Evolutionary conservation across 1,284 basidiomycete genomes (phyloP), one percentile per base, ranked within the genome.

Genomic region (Chalciporus sp.): DNA sequence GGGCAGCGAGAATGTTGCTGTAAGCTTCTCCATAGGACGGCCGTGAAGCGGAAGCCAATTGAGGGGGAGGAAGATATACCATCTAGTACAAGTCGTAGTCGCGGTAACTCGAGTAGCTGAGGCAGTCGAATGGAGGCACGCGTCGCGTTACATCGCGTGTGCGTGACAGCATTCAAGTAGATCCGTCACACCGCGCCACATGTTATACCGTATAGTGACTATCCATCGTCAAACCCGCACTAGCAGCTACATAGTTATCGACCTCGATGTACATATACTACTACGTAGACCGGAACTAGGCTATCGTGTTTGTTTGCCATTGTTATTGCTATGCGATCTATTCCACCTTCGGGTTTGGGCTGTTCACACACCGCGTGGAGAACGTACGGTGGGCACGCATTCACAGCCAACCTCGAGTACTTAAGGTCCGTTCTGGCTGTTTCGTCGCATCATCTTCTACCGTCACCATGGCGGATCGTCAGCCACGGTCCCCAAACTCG

Each of bases 21-120:
- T 95, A 95, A 2, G 90, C 88, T 60, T 92, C 82, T n/a, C 81
- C 82, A 69, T 95, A 95, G 5, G 88, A 88, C 4, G 77, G 75
- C 11, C 78, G 75, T 14, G 78, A 72, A 1, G 80, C 76, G 3
- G 79, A 78, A 16, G 85, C 81, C 29, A 82, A 74, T 2, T 86
- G 83, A 28, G 90, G 88, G 1, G 88, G 86, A 40, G 85, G 79
- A 37, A 91, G 76, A 62, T 79, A 87, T 51, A 86, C 86, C 85
- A 88, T 88, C 31, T n/a, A n/a, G n/a, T n/a, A n/a, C n/a, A n/a
- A n/a, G n/a, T n/a, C n/a, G n/a, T n/a, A n/a, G 26, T 31, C 29
- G 29, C 10, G 29, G 29, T 31, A n/a, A n/a, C n/a, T n/a, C n/a
- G n/a, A n/a, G n/a, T n/a, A n/a, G n/a, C n/a, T n/a, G n/a, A n/a